Conservation (phyloP, 352 stramenopile species). For the Phytophthora idaei region DNA sequence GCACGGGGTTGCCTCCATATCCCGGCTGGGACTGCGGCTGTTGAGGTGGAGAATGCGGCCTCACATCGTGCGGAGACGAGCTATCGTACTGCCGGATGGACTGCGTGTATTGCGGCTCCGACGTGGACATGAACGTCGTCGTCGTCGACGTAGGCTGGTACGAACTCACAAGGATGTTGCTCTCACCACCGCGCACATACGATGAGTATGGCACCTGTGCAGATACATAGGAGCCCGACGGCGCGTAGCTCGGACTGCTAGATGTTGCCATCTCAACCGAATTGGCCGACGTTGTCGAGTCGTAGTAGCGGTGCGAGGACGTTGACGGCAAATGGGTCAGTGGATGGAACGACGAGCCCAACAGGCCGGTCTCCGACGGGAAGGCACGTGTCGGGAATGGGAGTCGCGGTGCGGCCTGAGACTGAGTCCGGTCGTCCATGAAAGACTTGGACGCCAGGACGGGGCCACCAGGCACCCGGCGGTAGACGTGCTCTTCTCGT, state of each 20-base stretch:
- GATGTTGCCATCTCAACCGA: conserved; percentile 29
- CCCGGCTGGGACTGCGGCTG: conserved; percentile 34
- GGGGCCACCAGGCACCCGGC: conserved; percentile 4
- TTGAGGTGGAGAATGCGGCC: conserved; percentile 25
- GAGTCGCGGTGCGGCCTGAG: conserved; percentile 35
- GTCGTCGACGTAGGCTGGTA: conserved; percentile 36
- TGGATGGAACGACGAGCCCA: conserved; percentile 51
- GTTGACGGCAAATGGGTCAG: conserved; percentile 32
- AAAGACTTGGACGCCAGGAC: conserved; percentile 31
- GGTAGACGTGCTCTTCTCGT: conserved; percentile 41
- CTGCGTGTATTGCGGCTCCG: conserved; percentile 37
- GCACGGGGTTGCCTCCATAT: conserved; percentile 34
- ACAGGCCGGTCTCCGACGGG: conserved; percentile 46
- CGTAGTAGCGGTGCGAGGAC: conserved; percentile 44
- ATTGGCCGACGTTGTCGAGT: conserved; percentile 18
- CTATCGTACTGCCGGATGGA: conserved; percentile 41
- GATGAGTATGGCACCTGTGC: conserved; percentile 39
- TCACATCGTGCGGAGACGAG: conserved; percentile 39
- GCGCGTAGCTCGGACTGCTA: conserved; percentile 21
- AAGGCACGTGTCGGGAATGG: conserved; percentile 68
- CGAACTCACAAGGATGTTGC: conserved; percentile 39
- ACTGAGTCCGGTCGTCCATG: conserved; percentile 38
- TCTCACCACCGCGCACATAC: conserved; percentile 42
- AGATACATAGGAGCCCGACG: conserved; percentile 23
- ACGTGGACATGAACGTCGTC: conserved; percentile 34